A percentile compares a stretch with the other conserved stretches of the same genome.
Conservation (phyloP, 768 basidiomycete species). For the Suillus ampliporus region DNA sequence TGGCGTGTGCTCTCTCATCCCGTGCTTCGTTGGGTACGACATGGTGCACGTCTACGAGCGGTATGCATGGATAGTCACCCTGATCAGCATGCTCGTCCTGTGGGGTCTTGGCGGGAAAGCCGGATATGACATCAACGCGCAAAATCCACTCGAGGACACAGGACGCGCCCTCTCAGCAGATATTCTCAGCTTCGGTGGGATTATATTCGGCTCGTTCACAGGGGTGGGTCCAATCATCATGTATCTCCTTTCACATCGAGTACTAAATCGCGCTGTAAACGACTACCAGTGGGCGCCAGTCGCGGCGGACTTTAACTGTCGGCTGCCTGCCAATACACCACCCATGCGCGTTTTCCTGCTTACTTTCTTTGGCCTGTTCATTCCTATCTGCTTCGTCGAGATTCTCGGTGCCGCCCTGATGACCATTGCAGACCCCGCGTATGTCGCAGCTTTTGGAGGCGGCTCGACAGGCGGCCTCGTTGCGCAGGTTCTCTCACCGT, state of each 20-base stretch:
- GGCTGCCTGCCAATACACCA: conserved; percentile 50
- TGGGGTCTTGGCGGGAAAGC: conserved; percentile 54
- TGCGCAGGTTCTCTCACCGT: conserved; percentile 48
- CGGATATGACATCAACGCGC: conserved; percentile 50
- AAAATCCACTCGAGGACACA: conserved; percentile 47
- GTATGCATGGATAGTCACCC: conserved; percentile 57
- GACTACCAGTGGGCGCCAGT: conserved; percentile 49
- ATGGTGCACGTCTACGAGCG: conserved; percentile 56
- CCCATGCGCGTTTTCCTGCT: conserved; percentile 50
- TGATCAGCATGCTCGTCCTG: conserved; percentile 55
- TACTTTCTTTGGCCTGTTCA: conserved; percentile 56
- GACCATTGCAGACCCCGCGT: conserved; percentile 47
- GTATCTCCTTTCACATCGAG: not conserved
- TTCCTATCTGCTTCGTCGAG: conserved; percentile 48
- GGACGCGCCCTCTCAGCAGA: conserved; percentile 52
- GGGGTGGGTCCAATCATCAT: conserved; percentile 37
- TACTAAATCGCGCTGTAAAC: not conserved
- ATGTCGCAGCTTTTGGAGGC: conserved; percentile 44
- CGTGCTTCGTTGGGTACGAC: conserved; percentile 54
- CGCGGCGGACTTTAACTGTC: conserved; percentile 61
- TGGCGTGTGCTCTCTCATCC: conserved; percentile 45
- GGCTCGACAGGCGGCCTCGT: conserved; percentile 52
- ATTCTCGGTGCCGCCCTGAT: conserved; percentile 46
- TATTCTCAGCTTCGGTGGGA: conserved; percentile 56
- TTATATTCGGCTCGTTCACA: conserved; percentile 53